Base-by-base conservation (phyloP, 106 monocot species). In the Acorus gramineus region DNA sequence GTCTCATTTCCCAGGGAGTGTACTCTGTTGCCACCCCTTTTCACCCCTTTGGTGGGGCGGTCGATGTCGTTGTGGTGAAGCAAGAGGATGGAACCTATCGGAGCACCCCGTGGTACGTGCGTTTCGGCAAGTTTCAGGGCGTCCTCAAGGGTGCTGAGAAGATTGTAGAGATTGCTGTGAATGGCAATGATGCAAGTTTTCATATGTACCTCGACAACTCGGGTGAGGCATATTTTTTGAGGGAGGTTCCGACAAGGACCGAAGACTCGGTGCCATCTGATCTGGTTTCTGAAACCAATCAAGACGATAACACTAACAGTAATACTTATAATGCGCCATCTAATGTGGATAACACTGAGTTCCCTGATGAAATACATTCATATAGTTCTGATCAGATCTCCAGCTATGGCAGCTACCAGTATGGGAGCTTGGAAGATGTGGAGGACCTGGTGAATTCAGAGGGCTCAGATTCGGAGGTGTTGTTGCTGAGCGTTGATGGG, bases 21-120 rank as follows among this genome's bases (percentile, higher is more conserved):
- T 94, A 94, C 55, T 94, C 94, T 11, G 86, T 94, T 55, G 94
- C 94, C n/a, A 90, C 86, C 49, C 94, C 94, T 44, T 94, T 94
- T 68, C 94, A 94, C 61, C 94, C 94, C 0, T 94, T 94, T 64
- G 94, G 94, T 13, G 94, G 94, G 10, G 94, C 94, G 5, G 90
- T 94, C 67, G 94, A 94, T 71, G 81, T 94, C 8, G 86, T 94
- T 59, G 86, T 82, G 10, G 94, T 94, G 7, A 81, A 90, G 78
- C 94, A 94, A 64, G 70, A 86, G 67, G 94, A 94, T 77, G 94
- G 94, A 42, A 84, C 86, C 12, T 94, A 86, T 59, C 83, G 94
- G 2, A 94, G 89, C 50, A 94, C 94, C 5, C 94, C 94, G 4
- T 94, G 94, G 94, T 94, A 94, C 56, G 94, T 94, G 61, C 83